phyloP scores from a whole-genome alignment of 2,329 filamentous ascomycete genomes.

The Colletotrichum zoysiae region DNA sequence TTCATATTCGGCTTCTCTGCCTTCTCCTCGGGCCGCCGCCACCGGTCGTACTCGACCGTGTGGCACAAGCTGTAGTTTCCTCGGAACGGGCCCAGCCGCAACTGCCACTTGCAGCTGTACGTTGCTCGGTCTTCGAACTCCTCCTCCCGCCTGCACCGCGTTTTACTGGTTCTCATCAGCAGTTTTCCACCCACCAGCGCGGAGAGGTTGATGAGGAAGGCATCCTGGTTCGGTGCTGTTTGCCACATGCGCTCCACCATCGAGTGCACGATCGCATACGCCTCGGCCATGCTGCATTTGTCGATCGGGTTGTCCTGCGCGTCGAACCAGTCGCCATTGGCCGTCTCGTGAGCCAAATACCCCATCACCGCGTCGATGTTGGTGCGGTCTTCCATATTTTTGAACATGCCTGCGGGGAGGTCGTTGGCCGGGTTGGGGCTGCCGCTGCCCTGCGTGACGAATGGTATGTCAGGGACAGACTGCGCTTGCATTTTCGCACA shows the following conservation, averaged over 20 bases:
- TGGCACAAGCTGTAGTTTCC: constrained; percentile 67
- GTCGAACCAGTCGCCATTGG: constrained; percentile 66
- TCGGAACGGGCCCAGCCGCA: constrained; percentile 65
- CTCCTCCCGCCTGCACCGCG: constrained; percentile 60
- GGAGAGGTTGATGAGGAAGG: constrained; percentile 70
- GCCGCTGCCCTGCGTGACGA: background rate
- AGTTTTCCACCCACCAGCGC: constrained; percentile 67
- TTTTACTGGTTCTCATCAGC: constrained; percentile 59
- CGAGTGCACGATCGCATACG: constrained; percentile 64
- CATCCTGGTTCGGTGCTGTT: constrained; percentile 63
- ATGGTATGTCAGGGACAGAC: background rate
- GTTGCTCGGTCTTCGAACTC: constrained; percentile 55
- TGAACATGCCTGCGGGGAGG: constrained; percentile 45
- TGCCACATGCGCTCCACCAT: constrained; percentile 66
- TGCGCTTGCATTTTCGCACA: constrained; percentile 11
- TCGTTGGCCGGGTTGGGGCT: constrained; percentile 12
- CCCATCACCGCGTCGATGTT: constrained; percentile 70
- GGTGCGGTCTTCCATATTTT: constrained; percentile 59
- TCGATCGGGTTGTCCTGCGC: constrained; percentile 57
- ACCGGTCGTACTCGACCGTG: constrained; percentile 58
- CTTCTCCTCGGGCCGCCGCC: constrained; percentile 50
- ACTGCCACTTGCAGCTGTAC: constrained; percentile 68
- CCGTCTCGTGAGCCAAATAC: constrained; percentile 64
- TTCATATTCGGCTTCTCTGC: constrained; percentile 45
- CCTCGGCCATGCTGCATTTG: constrained; percentile 64